Evolutionary conservation across 2,329 filamentous ascomycete species (phyloP), one percentile per base, ranked within the genome.

Genomic region (Calonectria multiphialidica): DNA sequence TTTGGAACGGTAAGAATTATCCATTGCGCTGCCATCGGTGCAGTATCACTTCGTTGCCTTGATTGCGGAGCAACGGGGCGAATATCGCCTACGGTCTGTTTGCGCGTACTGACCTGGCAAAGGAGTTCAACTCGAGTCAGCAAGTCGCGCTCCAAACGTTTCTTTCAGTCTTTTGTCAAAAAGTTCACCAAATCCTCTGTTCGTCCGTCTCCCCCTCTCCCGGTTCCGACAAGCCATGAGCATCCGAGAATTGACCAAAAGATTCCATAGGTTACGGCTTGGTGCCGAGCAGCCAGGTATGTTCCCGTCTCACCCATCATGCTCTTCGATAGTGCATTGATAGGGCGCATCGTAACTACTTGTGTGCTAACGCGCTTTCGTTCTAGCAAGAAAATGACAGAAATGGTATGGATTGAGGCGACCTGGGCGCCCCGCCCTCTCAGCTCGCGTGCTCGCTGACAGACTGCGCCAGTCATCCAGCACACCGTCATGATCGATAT

Each of bases 401-500:
- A 57, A 57, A 57, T 37, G n/a, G 50, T 57, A 57, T 57, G 50
- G 30, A 57, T 37, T 35, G 30, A 57, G 50, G 15, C 45, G 13
- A 16, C 49, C 47, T 28, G 25, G 47, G 47, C 23, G 25, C 23
- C 5, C 47, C 15, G 18, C 16, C 49, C 28, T 13, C 37, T 37
- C 9, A 37, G 18, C 10, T 57, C n/a, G 30, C 30, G n/a, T 23
- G 50, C 47, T 37, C 59, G 35, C 74, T 78, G 50, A 77, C 57
- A 65, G 53, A 61, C 50, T 67, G 33, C 62, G n/a, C 61, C 18
- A 78, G 76, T 74, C 5, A 78, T 78, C 23, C 76, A 78, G 45
- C 76, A 78, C 61, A 70, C 61, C 8, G 23, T 78, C 44, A 78
- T 78, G 4, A 61, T 75, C 30, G 70, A 78, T 49, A 49, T 78